These are phyloP conservation scores for Podospora didyma DNA, from an alignment of 495 filamentous ascomycete genomes.

Conservation along the genomic window DNA sequence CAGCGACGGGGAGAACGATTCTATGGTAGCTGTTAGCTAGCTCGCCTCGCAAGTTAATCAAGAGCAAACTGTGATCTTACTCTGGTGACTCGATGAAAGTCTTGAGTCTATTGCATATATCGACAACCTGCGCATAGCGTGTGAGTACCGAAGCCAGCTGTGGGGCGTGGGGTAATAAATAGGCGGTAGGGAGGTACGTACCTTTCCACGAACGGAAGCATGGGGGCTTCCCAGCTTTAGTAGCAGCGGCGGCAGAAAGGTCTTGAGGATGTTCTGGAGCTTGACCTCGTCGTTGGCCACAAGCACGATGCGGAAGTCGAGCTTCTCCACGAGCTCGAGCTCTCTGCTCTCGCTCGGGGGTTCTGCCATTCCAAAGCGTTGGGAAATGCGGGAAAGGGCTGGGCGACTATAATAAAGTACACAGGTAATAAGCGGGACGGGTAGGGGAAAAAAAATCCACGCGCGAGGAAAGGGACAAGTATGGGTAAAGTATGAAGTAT, in stretches of 20 bases:
- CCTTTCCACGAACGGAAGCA: conserved; percentile 77
- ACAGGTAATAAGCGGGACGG: too few relatives aligned
- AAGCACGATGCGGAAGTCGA: conserved; percentile 85
- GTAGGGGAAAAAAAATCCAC: too few relatives aligned
- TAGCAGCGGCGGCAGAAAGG: conserved; percentile 75
- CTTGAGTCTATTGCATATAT: conserved; percentile 62
- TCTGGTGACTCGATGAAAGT: conserved; percentile 40
- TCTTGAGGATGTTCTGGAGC: conserved; percentile 69
- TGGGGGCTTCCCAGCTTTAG: conserved; percentile 81
- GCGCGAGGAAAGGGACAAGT: too few relatives aligned
- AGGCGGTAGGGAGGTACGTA: conserved; percentile 22
- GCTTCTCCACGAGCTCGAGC: conserved; percentile 80
- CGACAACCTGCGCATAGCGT: conserved; percentile 61
- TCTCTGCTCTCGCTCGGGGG: conserved; percentile 61
- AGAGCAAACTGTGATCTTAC: too few relatives aligned
- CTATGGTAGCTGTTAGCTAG: conserved; percentile 26
- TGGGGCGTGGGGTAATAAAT: too few relatives aligned
- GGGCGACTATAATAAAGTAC: too few relatives aligned
- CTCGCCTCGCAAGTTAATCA: background rate
- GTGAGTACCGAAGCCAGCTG: background rate
- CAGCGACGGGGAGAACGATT: conserved; percentile 77
- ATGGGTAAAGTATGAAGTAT: too few relatives aligned
- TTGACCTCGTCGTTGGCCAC: conserved; percentile 74
- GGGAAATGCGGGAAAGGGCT: background rate
- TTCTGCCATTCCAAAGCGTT: conserved; percentile 25